phyloP scores from a whole-genome alignment of 1,139 yeast genomes.

The Diutina ranongensis region DNA sequence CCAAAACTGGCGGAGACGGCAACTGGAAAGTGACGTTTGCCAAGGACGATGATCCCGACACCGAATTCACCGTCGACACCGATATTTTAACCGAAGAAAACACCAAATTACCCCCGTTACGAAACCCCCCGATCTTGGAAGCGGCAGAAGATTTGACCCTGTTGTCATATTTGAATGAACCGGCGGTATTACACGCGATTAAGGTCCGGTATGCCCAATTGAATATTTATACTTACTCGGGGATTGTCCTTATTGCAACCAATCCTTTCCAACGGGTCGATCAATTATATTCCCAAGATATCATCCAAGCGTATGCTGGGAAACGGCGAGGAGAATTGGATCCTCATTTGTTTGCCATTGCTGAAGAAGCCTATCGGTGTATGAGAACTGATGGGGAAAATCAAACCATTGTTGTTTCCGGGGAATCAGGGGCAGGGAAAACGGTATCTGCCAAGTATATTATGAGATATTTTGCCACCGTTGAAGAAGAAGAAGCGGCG shows the following conservation, averaged over 20 bases:
- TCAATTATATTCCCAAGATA: constrained; percentile 81
- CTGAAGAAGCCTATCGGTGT: constrained; percentile 95
- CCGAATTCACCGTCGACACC: constrained; percentile 38
- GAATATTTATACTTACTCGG: constrained; percentile 90
- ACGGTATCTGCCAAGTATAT: constrained; percentile 95
- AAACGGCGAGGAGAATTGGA: constrained; percentile 87
- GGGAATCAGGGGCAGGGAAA: constrained; percentile 98
- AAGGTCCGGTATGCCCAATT: constrained; percentile 79
- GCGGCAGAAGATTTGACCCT: constrained; percentile 92
- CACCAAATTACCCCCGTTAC: constrained; percentile 60
- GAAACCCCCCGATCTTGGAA: constrained; percentile 91
- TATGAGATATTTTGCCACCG: constrained; percentile 95
- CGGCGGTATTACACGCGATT: constrained; percentile 92
- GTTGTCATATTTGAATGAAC: constrained; percentile 87
- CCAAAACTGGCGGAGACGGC: constrained; percentile 36
- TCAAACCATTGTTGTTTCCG: constrained; percentile 94
- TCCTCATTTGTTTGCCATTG: constrained; percentile 95
- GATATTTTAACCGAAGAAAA: constrained; percentile 38
- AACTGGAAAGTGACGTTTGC: constrained; percentile 49
- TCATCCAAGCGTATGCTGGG: constrained; percentile 90
- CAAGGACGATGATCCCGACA: constrained; percentile 43
- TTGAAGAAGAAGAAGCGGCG: constrained; percentile 42
- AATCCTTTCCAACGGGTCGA: constrained; percentile 93
- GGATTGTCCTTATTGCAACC: constrained; percentile 92
- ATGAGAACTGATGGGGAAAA: constrained; percentile 78